Base-by-base conservation (phyloP, 1,139 yeast genomes). In the Blastobotrys capitulatus region DNA sequence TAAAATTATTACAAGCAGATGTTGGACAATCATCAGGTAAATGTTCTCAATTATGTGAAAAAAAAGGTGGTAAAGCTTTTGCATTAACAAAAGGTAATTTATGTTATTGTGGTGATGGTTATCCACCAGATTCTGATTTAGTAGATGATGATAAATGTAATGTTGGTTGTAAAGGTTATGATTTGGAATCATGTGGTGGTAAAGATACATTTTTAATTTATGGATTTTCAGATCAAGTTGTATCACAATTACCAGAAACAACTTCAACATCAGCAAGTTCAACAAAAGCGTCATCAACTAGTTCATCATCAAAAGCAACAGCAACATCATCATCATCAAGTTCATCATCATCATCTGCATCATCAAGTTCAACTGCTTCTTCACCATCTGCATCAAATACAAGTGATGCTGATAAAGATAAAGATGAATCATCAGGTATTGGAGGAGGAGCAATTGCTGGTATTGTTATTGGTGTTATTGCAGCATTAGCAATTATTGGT, bases 31-130 rank as follows among this genome's bases (percentile, higher is more conserved):
- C 59, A 9, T 52, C 50, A 15, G 38, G 44, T 9, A 27, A 42
- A 12, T 59, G 62, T 45, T 36, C 37, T 15, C n/a, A 27, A 7
- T 39, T 22, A 8, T 58, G 61, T 42, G 18, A 32, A 25, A 48
- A 35, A 32, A 27, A 46, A 38, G 54, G 52, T 37, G 31, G 44
- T 27, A 68, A 79, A 2, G 83, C 79, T 58, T 76, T 81, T 58
- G 95, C 92, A 7, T 58, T 83, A 42, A 67, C 69, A 16, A 61
- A 74, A 38, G 90, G 88, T 38, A 63, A 70, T 47, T 66, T 69
- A 19, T 87, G 96, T 67, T 79, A 72, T 61, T 87, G 96, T 66
- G 86, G 90, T 53, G 61, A 69, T 53, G 56, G 69, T 0, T 61
- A 73, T 18, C 95, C 95, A 1, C 50, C 68, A 15, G 55, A 72